Base-by-base conservation (phyloP, 2,329 filamentous ascomycete species). In the Cercospora nicotianae region DNA sequence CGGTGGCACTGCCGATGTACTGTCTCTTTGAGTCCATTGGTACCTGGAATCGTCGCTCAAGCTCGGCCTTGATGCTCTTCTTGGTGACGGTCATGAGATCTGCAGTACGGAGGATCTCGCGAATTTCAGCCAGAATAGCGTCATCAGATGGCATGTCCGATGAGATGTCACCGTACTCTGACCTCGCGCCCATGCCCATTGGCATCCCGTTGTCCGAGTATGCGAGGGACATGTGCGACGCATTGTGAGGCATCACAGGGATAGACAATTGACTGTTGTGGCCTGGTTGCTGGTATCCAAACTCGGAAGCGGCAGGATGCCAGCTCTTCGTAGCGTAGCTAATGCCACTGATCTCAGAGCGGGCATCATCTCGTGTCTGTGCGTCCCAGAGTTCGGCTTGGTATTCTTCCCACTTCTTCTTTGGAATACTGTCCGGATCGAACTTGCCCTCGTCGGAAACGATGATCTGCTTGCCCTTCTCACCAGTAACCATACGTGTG, bases 381-480 rank as follows among this genome's bases (percentile, higher is more conserved):
- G 91, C 91, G 77, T 99, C 95, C 95, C 94, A 99, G 55, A 99
- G 89, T 85, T 98, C 95, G 70, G 91, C 91, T 81, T 99, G 95
- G 80, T 98, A 99, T 76, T 99, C 95, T 80, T 99, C 95, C 95
- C 95, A 99, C 85, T 92, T 95, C 89, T 98, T 99, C 82, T 92
- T 92, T 20, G 95, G 95, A 73, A 99, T 98, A 42, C 90, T 92
- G 58, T 87, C 85, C 13, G 95, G 94, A 77, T 99, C 95, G 77
- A 98, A 99, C 80, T 97, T 97, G 83, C 95, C 95, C 82, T 99
- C 95, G 79, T 99, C 95, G 1, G 93, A 92, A 72, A 99, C 90
- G 74, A 99, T 88, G 70, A 98, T 84, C 84, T 97, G 94, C 79
- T 93, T 90, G 72, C 95, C 95, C 80, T 90, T 90, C 79, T 99